These are phyloP conservation scores for Coemansia nantahalensis DNA, from an alignment of 192 early-diverging fungal species.

Conservation along the genomic window DNA sequence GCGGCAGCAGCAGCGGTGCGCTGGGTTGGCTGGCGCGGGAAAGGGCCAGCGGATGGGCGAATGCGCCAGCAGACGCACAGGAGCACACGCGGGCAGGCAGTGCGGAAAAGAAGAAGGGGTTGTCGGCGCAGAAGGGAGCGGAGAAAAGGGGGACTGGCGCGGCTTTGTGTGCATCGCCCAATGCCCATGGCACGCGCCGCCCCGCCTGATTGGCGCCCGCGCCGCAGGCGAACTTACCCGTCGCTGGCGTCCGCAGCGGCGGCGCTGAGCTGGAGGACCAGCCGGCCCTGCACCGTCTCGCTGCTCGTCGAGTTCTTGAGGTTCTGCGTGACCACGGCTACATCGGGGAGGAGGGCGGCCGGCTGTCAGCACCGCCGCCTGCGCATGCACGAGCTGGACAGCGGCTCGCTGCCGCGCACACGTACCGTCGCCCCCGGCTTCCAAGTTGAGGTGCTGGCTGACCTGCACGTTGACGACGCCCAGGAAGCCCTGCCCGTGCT, in stretches of 20 bases:
- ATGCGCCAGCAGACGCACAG: conserved; percentile 1
- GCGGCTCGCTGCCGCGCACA: neutral
- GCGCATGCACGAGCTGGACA: neutral
- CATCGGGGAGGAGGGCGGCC: neutral
- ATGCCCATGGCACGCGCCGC: neutral
- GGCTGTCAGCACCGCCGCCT: too few species aligned
- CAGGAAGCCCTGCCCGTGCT: conserved; percentile 86
- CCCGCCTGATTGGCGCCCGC: neutral
- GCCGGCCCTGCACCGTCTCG: conserved; percentile 83
- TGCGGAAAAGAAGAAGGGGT: too few species aligned
- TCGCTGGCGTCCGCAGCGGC: conserved; percentile 1
- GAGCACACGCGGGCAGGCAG: too few species aligned
- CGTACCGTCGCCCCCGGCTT: conserved; percentile 67
- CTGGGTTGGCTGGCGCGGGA: conserved; percentile 1
- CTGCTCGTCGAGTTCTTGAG: conserved; percentile 81
- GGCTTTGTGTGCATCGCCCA: too few species aligned
- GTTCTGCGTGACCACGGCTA: conserved; percentile 67
- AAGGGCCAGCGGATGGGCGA: neutral
- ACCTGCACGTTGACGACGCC: conserved; percentile 88
- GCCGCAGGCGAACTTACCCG: conserved; percentile 21
- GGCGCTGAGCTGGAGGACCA: conserved; percentile 53
- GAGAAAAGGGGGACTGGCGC: conserved; percentile 8
- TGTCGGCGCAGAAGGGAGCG: conserved; percentile 12
- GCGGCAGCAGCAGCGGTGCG: conserved; percentile 18
- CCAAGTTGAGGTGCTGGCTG: conserved; percentile 77